Conservation (phyloP, 768 basidiomycete genomes). For the Coprinopsis cinerea region DNA sequence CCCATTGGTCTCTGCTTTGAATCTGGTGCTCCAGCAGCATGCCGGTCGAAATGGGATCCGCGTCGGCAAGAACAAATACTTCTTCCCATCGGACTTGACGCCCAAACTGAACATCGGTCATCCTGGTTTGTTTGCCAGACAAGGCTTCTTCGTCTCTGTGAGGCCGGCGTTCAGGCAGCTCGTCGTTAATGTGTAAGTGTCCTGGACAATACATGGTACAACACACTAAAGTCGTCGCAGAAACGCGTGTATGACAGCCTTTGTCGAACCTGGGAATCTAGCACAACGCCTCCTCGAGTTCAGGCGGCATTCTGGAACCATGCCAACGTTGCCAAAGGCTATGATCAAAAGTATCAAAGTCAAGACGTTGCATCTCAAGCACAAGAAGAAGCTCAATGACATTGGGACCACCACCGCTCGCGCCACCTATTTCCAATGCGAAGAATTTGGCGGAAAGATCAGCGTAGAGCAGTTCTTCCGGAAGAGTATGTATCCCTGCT, state of each 20-base stretch:
- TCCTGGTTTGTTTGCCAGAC: slow-evolving; percentile 27
- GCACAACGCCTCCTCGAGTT: slow-evolving; percentile 50
- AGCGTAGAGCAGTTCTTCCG: slow-evolving; percentile 58
- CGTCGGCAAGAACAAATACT: slow-evolving; percentile 48
- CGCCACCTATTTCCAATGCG: slow-evolving; percentile 16
- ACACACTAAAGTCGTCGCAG: slow-evolving; percentile 15
- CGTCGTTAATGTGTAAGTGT: slow-evolving; percentile 42
- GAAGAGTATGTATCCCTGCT: slow-evolving; percentile 36
- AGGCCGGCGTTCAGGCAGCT: slow-evolving; percentile 40
- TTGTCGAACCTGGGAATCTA: slow-evolving; percentile 52
- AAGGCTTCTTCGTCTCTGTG: slow-evolving; percentile 43
- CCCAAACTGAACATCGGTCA: slow-evolving; percentile 19
- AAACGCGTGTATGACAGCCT: slow-evolving; percentile 51
- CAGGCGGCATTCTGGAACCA: slow-evolving; percentile 26
- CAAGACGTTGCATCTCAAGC: slow-evolving; percentile 46
- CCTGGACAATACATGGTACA: neutral
- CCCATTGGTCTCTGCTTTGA: slow-evolving; percentile 49
- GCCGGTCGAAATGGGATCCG: slow-evolving; percentile 37
- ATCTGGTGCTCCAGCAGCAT: slow-evolving; percentile 47
- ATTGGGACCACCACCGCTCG: slow-evolving; percentile 16
- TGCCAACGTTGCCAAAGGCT: slow-evolving; percentile 37
- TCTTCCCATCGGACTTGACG: slow-evolving; percentile 32
- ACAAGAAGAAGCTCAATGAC: slow-evolving; percentile 34
- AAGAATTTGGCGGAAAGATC: slow-evolving; percentile 34
- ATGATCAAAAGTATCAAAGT: slow-evolving; percentile 54